These are phyloP conservation scores for Xylariaceae sp. DNA, from an alignment of 2,329 filamentous ascomycete species.

Conservation along the genomic window DNA sequence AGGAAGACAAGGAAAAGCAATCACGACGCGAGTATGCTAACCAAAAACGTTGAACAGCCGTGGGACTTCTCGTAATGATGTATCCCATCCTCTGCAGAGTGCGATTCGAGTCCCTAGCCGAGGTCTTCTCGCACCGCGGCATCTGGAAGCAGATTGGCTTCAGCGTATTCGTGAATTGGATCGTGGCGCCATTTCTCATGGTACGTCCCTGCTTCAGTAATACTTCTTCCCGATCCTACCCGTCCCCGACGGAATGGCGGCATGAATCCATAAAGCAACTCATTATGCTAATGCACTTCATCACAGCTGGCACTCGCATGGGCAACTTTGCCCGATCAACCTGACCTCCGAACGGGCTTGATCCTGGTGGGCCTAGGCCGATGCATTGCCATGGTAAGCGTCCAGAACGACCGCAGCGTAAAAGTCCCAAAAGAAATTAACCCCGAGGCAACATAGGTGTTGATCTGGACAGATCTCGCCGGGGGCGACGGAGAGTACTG, in stretches of 20 bases:
- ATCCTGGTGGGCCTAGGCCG: constrained; percentile 79
- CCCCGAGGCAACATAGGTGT: constrained; percentile 31
- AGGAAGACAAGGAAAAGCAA: neutral
- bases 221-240: too few relatives aligned
- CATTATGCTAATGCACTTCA: neutral
- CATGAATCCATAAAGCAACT: neutral
- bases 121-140: constrained; percentile 52
- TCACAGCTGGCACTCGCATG: constrained; percentile 59
- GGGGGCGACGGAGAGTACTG: constrained; percentile 78
- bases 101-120: constrained; percentile 67
- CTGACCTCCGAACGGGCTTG: constrained; percentile 57
- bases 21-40: neutral
- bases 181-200: constrained; percentile 78
- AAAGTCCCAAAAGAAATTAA: constrained; percentile 6
- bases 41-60: constrained; percentile 43
- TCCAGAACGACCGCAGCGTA: neutral
- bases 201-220: constrained; percentile 36
- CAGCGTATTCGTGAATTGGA: constrained; percentile 75
- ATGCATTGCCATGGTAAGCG: constrained; percentile 78
- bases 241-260: neutral
- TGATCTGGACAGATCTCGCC: constrained; percentile 73
- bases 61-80: constrained; percentile 87
- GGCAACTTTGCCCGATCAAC: constrained; percentile 58
- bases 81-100: constrained; percentile 89
- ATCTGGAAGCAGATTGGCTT: constrained; percentile 78